phyloP scores from a whole-genome alignment of 352 stramenopile species.

The Albugo laibachii region DNA sequence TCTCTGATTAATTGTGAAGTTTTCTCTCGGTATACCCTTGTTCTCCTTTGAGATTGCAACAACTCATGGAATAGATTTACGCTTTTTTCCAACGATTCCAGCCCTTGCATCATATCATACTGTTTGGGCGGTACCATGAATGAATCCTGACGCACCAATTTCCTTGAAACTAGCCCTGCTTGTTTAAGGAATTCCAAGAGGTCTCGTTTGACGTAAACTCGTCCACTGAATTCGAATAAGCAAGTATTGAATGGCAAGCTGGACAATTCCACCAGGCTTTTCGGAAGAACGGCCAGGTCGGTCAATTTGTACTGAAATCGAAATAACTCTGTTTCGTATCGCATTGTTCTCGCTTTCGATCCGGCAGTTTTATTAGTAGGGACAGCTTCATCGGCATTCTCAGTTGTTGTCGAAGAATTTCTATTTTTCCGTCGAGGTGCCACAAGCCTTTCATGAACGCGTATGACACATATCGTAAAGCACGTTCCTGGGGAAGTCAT shows the following conservation, averaged over 20 bases:
- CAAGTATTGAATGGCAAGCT: conserved; percentile 69
- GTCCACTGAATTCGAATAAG: conserved; percentile 51
- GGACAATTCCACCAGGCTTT: conserved; percentile 28
- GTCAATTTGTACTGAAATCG: conserved; percentile 34
- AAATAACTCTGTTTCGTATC: conserved; percentile 17
- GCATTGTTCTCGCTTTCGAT: not conserved
- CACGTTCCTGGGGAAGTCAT: not conserved
- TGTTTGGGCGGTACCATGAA: conserved; percentile 61
- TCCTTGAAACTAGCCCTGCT: conserved; percentile 33
- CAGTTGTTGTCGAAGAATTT: not conserved
- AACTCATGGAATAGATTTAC: too few relatives aligned
- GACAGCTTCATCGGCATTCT: not conserved
- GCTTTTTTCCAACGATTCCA: conserved; percentile 32
- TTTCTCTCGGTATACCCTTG: too few relatives aligned
- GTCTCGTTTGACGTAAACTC: conserved; percentile 45
- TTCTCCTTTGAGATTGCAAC: too few relatives aligned
- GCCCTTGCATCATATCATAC: conserved; percentile 47
- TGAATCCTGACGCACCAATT: conserved; percentile 48
- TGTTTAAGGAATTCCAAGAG: conserved; percentile 46
- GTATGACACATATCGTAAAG: not conserved
- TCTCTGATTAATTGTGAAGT: too few relatives aligned
- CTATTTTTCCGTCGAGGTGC: not conserved
- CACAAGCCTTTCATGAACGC: not conserved
- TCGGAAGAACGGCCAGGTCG: conserved; percentile 46
- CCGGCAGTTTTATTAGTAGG: not conserved